These are phyloP conservation scores for Eleusine coracana DNA, from an alignment of 176 grass and related monocot species.

Conservation along the genomic window DNA sequence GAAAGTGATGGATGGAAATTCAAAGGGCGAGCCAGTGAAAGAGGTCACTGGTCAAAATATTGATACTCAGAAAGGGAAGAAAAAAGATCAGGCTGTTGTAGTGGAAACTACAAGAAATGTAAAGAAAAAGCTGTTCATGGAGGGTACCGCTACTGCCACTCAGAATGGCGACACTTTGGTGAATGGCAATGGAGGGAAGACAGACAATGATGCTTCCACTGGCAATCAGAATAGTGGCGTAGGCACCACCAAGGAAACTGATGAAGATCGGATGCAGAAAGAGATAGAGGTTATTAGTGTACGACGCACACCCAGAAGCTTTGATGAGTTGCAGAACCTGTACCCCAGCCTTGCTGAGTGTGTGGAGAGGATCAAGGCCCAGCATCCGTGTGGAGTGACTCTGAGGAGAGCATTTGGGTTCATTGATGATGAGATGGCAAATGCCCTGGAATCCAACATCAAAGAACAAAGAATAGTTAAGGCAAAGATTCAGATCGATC, in stretches of 20 bases:
- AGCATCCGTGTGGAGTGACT: slow-evolving; percentile 43
- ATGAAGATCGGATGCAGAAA: slow-evolving; percentile 23
- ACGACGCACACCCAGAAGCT: background rate
- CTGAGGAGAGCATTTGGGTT: slow-evolving; percentile 46
- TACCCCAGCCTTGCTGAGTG: slow-evolving; percentile 44
- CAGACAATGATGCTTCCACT: background rate
- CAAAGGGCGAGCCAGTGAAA: slow-evolving; percentile 6
- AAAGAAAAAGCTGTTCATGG: slow-evolving; percentile 17
- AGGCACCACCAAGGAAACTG: background rate
- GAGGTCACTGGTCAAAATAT: background rate
- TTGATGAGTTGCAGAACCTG: slow-evolving; percentile 33
- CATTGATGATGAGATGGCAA: slow-evolving; percentile 44
- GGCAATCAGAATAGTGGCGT: slow-evolving; percentile 13
- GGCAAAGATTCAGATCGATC: background rate
- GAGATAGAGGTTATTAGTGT: slow-evolving; percentile 15
- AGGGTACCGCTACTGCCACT: background rate
- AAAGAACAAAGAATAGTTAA: slow-evolving; percentile 27
- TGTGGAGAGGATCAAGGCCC: slow-evolving; percentile 31
- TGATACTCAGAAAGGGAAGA: background rate
- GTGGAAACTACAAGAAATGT: background rate
- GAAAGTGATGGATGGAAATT: slow-evolving; percentile 10
- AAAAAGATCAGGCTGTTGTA: background rate
- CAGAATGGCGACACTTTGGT: slow-evolving; percentile 3
- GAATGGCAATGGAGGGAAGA: slow-evolving; percentile 1
- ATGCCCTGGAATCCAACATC: slow-evolving; percentile 35